Evolutionary conservation across 1,284 basidiomycete species (phyloP).

Genomic region (Melanopsichium pennsylvanicum): DNA sequence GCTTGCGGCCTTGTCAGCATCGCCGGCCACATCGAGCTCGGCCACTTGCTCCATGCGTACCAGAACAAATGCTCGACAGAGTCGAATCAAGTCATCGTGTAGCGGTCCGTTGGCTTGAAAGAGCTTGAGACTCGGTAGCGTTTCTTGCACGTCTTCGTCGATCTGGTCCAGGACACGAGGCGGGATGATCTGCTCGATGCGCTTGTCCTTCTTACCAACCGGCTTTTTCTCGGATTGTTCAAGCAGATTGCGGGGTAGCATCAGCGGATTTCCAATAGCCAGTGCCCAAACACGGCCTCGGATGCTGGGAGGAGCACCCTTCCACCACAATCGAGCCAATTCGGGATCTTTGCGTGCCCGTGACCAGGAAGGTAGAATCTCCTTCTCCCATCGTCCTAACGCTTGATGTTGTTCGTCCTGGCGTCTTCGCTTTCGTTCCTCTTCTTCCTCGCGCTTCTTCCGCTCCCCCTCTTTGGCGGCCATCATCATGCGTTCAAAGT

Average conservation of each 20-base stretch:
- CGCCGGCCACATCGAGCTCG: slow-evolving; percentile 26
- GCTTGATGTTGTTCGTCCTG: slow-evolving; percentile 72
- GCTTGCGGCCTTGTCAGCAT: slow-evolving; percentile 22
- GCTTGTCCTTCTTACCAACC: background rate
- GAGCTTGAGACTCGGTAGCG: slow-evolving; percentile 86
- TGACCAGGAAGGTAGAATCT: slow-evolving; percentile 83
- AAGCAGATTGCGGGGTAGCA: slow-evolving; percentile 70
- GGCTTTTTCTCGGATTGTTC: slow-evolving; percentile 29
- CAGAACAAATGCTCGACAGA: slow-evolving; percentile 90
- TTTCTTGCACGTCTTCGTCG: slow-evolving; percentile 80
- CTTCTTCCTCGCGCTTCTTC: slow-evolving; percentile 45
- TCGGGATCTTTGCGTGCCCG: slow-evolving; percentile 74
- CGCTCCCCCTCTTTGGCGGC: slow-evolving; percentile 44
- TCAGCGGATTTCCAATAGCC: slow-evolving; percentile 86
- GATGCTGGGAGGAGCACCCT: slow-evolving; percentile 85
- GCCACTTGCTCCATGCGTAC: slow-evolving; percentile 81
- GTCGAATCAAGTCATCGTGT: slow-evolving; percentile 83
- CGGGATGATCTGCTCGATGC: slow-evolving; percentile 21
- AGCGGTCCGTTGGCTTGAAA: slow-evolving; percentile 84
- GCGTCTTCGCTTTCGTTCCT: slow-evolving; percentile 28
- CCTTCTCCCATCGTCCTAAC: slow-evolving; percentile 77
- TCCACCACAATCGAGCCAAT: slow-evolving; percentile 86
- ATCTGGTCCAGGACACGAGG: slow-evolving; percentile 72
- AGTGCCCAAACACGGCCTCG: slow-evolving; percentile 86
- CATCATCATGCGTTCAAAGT: slow-evolving; percentile 93